Evolutionary conservation across 1,139 yeast species (phyloP), one percentile per base, ranked within the genome.

Genomic region (Saccharomyces pastorianus): DNA sequence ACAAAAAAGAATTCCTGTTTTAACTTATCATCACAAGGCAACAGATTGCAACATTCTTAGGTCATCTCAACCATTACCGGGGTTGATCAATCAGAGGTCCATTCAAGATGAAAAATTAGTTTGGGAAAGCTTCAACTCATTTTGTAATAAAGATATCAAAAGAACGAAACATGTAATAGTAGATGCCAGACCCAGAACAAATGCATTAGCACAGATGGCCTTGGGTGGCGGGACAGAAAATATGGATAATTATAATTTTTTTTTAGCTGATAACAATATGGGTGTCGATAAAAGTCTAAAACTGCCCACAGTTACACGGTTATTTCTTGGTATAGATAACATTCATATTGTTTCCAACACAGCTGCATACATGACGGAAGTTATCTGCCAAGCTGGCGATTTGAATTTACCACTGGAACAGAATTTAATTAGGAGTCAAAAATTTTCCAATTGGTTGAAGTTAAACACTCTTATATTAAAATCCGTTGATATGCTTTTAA

Each of bases 201-300:
- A 93, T 70, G 98, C 99, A 9, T 82, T 90, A 82, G 99, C 97
- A 0, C 99, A 93, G 66, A 89, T 90, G 55, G 98, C 98, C 0
- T 72, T 93, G 28, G 99, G 99, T 6, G 99, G 98, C 5, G 99
- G 99, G 0, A 86, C 97, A 0, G 99, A 93, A 66, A 85, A 81
- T 61, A 88, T 90, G 77, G 98, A 91, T 58, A 82, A 88, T 65
- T 91, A 93, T 71, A 78, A 83, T 55, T 67, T 65, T 47, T 38
- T 17, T 9, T 9, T 38, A 17, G 44, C 44, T 13, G n/a, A 38
- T 20, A 20, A 6, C 20, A 38, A 38, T 11, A 13, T 38, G 9
- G 44, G 44, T 8, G 44, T 38, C n/a, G 44, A 38, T 4, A 38
- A 38, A 11, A 38, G 13, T 38, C 17, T 20, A 38, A 38, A 38